Evolutionary conservation across 2,329 filamentous ascomycete species (phyloP).

Genomic region (Lasiodiplodia hormozganensis): DNA sequence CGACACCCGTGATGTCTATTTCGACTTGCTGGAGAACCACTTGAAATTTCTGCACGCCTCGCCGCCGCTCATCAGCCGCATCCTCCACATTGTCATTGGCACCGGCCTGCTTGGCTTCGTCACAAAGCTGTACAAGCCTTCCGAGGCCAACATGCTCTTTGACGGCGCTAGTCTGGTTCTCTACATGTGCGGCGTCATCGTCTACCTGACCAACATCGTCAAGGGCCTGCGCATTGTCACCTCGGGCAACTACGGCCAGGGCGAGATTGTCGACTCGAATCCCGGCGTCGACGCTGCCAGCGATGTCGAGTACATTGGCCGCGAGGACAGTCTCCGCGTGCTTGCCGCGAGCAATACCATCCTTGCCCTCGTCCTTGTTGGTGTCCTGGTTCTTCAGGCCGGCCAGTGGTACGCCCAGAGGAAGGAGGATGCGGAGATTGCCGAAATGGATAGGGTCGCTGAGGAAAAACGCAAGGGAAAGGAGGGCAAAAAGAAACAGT

Average conservation of each 20-base stretch:
- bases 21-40: conserved; percentile 85
- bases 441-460: conserved; percentile 65
- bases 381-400: conserved; percentile 89
- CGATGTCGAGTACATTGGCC: conserved; percentile 68
- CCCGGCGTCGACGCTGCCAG: conserved; percentile 44
- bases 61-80: conserved; percentile 88
- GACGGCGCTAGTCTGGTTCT: conserved; percentile 76
- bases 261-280: conserved; percentile 43
- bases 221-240: conserved; percentile 89
- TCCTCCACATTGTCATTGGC: conserved; percentile 91
- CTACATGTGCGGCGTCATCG: conserved; percentile 84
- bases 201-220: conserved; percentile 96
- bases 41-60: conserved; percentile 90
- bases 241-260: conserved; percentile 68
- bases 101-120: conserved; percentile 85
- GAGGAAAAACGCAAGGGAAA: conserved; percentile 56
- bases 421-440: conserved; percentile 83
- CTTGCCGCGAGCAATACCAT: conserved; percentile 96
- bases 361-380: conserved; percentile 87
- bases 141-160: conserved; percentile 94
- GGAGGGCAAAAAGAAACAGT: conserved; percentile 39
- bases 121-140: conserved; percentile 91
- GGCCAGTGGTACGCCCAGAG: conserved; percentile 99
- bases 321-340: conserved; percentile 90
- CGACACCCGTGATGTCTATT: conserved; percentile 70